Evolutionary conservation across 2,329 filamentous ascomycete genomes (phyloP).

Genomic region (Calonectria pauciramosa): DNA sequence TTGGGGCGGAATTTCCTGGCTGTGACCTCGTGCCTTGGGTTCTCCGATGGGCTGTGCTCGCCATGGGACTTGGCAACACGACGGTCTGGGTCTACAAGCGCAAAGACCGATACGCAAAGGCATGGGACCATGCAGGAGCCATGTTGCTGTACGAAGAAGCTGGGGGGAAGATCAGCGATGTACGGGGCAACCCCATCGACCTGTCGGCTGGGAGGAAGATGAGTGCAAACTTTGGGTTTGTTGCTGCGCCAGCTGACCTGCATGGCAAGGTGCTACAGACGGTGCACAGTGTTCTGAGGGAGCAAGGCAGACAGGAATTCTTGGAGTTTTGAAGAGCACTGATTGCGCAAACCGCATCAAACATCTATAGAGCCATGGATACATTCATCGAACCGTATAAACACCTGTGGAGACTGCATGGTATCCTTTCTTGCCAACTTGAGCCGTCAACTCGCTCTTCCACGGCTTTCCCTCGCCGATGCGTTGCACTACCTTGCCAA

Average conservation of each 20-base stretch:
- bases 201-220: constrained; percentile 63
- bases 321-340: constrained; percentile 22
- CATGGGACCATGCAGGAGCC: constrained; percentile 73
- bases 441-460: constrained; percentile 54
- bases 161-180: constrained; percentile 68
- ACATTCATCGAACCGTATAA: constrained; percentile 53
- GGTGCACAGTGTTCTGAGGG: constrained; percentile 81
- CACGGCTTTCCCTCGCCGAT: constrained; percentile 52
- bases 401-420: constrained; percentile 58
- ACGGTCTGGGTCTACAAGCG: constrained; percentile 70
- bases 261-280: constrained; percentile 68
- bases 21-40: constrained; percentile 71
- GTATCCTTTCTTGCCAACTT: constrained; percentile 60
- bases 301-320: constrained; percentile 47
- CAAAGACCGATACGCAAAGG: constrained; percentile 63
- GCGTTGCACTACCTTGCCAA: constrained; percentile 51
- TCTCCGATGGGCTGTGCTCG: constrained; percentile 66
- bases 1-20: constrained; percentile 60
- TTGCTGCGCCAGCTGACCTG: constrained; percentile 62
- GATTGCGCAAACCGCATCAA: neutral
- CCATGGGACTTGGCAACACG: constrained; percentile 65
- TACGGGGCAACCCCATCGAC: constrained; percentile 66
- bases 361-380: neutral
- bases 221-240: constrained; percentile 67
- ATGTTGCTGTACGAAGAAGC: constrained; percentile 71